Base-by-base conservation (phyloP, 768 basidiomycete genomes). In the Wakefieldia striispora region DNA sequence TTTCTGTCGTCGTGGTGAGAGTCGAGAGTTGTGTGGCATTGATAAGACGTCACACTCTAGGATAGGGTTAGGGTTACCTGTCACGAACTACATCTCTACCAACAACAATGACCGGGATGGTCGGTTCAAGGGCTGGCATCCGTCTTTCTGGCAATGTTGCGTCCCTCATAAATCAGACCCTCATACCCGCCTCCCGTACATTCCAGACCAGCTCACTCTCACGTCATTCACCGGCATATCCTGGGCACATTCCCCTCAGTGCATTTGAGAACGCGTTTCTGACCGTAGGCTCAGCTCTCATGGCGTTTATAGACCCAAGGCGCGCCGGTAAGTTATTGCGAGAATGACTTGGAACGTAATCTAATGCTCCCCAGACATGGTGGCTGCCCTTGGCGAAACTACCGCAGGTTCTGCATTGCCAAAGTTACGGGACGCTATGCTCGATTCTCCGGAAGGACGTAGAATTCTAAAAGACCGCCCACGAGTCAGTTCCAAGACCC, bases 301-400 rank as follows among this genome's bases (percentile, higher is more conserved):
- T 90, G 77, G 83, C 91, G 13, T 73, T 97, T 13, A 70, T 79
- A 24, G 82, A 97, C 65, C 92, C 95, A 21, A 76, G 82, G 26
- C 76, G 95, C 64, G 92, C 84, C 55, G 95, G 95, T 92, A 60
- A 65, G 86, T 66, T 4, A 13, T 36, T 31, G 40, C 24, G 4
- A 35, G 24, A 19, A 45, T 40, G 3, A 1, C 17, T 40, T 14
- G 39, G 20, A 11, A 47, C 8, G 31, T 34, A 24, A n/a, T 43
- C 27, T 43, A 24, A 53, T 23, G 34, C 6, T 2, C n/a, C 13
- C 11, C 54, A 97, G 95, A 99, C 67, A 92, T 99, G 86, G 81
- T 98, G 36, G 95, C 97, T 11, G 88, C 91, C 5, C 78, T 97
- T 9, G 92, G 91, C 20, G 97, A 97, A 70, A 92, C 92, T 1